These are phyloP conservation scores for Sporothrix schenckii DNA, from an alignment of 2,329 filamentous ascomycete genomes.

Conservation along the genomic window DNA sequence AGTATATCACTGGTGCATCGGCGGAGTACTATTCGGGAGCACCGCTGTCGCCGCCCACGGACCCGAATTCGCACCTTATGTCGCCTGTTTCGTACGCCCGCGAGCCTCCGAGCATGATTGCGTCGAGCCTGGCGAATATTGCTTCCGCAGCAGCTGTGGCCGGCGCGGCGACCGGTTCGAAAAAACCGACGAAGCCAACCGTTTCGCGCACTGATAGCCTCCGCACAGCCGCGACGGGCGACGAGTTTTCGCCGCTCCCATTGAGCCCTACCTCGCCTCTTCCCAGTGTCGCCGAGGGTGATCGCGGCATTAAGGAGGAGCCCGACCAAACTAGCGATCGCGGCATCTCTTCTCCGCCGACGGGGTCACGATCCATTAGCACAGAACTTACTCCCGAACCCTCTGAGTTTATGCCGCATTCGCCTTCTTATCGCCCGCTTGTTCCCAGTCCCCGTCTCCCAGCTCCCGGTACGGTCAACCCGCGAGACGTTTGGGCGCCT, in stretches of 20 bases:
- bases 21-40: slow-evolving; percentile 39
- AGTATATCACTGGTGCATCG: slow-evolving; percentile 38
- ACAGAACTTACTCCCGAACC: slow-evolving; percentile 34
- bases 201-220: slow-evolving; percentile 32
- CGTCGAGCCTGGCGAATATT: slow-evolving; percentile 32
- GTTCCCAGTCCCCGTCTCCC: slow-evolving; percentile 41
- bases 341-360: slow-evolving; percentile 1
- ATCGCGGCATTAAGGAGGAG: slow-evolving; percentile 21
- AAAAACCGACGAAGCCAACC: slow-evolving; percentile 24
- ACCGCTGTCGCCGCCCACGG: slow-evolving; percentile 38
- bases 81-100: slow-evolving; percentile 26
- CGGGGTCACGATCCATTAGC: background rate
- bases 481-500: slow-evolving; percentile 57
- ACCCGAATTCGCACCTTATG: slow-evolving; percentile 30
- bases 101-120: slow-evolving; percentile 21
- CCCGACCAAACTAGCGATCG: background rate
- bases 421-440: slow-evolving; percentile 33
- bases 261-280: slow-evolving; percentile 37
- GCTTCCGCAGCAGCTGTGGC: slow-evolving; percentile 26
- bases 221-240: slow-evolving; percentile 1
- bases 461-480: slow-evolving; percentile 55
- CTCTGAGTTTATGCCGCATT: slow-evolving; percentile 32
- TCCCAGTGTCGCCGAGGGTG: slow-evolving; percentile 19
- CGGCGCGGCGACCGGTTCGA: slow-evolving; percentile 13
- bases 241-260: slow-evolving; percentile 35